Base-by-base conservation (phyloP, 2,329 filamentous ascomycete genomes). In the Hawksworthiomyces lignivorus region DNA sequence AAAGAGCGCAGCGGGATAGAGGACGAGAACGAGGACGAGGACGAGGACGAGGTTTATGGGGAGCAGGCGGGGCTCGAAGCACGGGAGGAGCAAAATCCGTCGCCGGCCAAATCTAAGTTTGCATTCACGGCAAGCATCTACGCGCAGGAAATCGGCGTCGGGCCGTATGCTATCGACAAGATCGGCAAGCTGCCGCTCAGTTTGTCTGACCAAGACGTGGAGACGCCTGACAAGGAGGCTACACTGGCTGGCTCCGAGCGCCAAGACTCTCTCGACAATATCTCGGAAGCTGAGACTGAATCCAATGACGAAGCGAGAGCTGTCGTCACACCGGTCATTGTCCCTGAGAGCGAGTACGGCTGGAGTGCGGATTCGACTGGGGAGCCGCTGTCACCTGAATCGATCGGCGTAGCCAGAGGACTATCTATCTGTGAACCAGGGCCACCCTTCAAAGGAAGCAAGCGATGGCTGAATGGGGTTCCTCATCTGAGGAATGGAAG, bases 361-460 rank as follows among this genome's bases (percentile, higher is more conserved):
- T 41, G 35, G 39, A 22, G 41, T 39, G 42, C 42, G 11, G 26
- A 36, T 8, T 8, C 21, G 15, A 9, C 3, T 7, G 12, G 19
- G n/a, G 49, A 36, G 4, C 38, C 50, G 3, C 44, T 52, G 11
- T 49, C 48, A 8, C 51, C 51, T 3, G 49, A 50, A 3, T 40
- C 44, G 4, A 61, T 62, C n/a, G 60, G 60, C 2, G 41, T 62
- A 47, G 60, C 60, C 4, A 45, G 60, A 26, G 60, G 59, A 2
- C 47, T 54, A 39, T 60, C 56, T 7, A 54, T 62, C 26, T 42
- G 48, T n/a, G 45, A n/a, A n/a, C n/a, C n/a, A n/a, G n/a, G n/a
- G n/a, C n/a, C n/a, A n/a, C n/a, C n/a, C n/a, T n/a, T n/a, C n/a
- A n/a, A n/a, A n/a, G n/a, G n/a, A n/a, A n/a, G n/a, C n/a, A n/a